These are phyloP conservation scores for Tripterygium wilfordii DNA, from an alignment of 177 flowering plant species.

Conservation along the genomic window DNA sequence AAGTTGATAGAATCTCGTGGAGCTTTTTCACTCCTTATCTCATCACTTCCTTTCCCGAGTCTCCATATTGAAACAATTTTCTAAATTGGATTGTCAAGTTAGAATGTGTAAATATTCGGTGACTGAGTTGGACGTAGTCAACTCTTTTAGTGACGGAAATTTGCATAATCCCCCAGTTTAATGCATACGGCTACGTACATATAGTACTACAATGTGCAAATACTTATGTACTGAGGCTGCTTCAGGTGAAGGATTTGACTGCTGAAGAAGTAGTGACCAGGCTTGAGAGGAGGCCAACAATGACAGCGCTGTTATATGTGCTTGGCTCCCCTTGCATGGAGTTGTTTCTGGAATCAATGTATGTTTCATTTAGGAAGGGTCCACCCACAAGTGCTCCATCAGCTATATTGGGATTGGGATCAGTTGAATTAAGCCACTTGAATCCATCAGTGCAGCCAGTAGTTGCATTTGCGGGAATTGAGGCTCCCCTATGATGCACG, in stretches of 20 bases:
- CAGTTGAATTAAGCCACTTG: constrained; percentile 50
- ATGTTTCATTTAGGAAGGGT: constrained; percentile 75
- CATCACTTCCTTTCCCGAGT: too few relatives aligned
- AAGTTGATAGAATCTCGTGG: too few relatives aligned
- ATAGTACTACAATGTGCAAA: constrained; percentile 10
- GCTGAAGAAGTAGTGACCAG: constrained; percentile 83
- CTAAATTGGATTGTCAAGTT: too few relatives aligned
- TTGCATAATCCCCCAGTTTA: too few relatives aligned
- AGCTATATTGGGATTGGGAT: constrained; percentile 84
- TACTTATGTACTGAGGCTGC: constrained; percentile 1
- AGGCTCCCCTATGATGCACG: constrained; percentile 94
- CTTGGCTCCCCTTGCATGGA: constrained; percentile 84
- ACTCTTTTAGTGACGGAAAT: too few relatives aligned
- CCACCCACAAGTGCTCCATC: constrained; percentile 89
- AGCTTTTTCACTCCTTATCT: too few relatives aligned
- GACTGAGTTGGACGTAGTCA: too few relatives aligned
- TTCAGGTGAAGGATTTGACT: constrained; percentile 55
- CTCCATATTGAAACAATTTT: too few relatives aligned
- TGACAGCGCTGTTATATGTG: constrained; percentile 81
- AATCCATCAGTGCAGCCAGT: constrained; percentile 68
- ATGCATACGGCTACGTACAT: too few relatives aligned
- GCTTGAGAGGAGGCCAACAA: constrained; percentile 81
- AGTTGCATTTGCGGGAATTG: constrained; percentile 65
- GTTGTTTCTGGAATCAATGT: constrained; percentile 67
- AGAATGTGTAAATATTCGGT: too few relatives aligned